These are phyloP conservation scores for Metschnikowia chrysomelidarum DNA, from an alignment of 805 yeast genomes.

Conservation along the genomic window DNA sequence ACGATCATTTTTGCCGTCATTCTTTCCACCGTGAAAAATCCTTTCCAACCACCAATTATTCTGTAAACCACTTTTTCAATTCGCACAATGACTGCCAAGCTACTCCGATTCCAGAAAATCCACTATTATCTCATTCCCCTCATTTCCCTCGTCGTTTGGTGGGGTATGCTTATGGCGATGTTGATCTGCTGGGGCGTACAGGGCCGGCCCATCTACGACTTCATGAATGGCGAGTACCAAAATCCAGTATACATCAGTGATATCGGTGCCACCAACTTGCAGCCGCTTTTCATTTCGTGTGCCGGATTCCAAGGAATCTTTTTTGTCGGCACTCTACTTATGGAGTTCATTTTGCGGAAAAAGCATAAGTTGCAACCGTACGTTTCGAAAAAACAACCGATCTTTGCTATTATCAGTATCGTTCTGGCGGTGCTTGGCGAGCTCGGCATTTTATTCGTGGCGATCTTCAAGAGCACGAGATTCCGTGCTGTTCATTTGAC, in stretches of 20 bases:
- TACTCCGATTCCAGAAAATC: conserved; percentile 39
- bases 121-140: conserved; percentile 63
- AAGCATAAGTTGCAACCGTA: conserved; percentile 56
- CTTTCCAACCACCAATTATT: too few relatives aligned
- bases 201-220: conserved; percentile 70
- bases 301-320: conserved; percentile 76
- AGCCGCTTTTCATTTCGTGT: conserved; percentile 81
- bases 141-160: conserved; percentile 70
- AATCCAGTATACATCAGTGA: conserved; percentile 74
- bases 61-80: not conserved
- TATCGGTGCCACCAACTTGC: conserved; percentile 82
- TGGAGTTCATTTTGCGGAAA: conserved; percentile 63
- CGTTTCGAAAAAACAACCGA: conserved; percentile 41
- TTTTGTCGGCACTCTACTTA: conserved; percentile 58
- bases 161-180: conserved; percentile 87
- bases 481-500: conserved; percentile 60
- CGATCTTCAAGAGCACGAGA: conserved; percentile 65
- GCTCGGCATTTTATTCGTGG: conserved; percentile 68
- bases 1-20: too few relatives aligned
- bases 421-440: conserved; percentile 58
- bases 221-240: conserved; percentile 43
- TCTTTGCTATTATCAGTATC: conserved; percentile 40
- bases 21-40: too few relatives aligned
- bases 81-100: conserved; percentile 11
- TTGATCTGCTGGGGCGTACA: conserved; percentile 74